Evolutionary conservation across 495 filamentous ascomycete species (phyloP), one percentile per base, ranked within the genome.

Genomic region (Rusavskia elegans): DNA sequence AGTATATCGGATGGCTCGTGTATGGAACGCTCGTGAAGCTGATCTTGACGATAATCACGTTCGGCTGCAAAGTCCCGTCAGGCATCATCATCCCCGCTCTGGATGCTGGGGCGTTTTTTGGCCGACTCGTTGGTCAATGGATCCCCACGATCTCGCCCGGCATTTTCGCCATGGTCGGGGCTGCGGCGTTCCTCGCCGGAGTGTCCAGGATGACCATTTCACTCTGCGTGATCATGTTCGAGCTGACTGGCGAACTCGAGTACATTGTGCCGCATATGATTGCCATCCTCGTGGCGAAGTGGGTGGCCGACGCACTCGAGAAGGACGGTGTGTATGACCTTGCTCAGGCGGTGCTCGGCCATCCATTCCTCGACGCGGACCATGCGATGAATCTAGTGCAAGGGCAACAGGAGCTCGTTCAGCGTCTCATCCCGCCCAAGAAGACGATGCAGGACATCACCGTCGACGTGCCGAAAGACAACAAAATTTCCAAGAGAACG

Each of bases 131-230:
- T 14, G 75, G 76, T 5, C 74, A 79, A 59, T 62, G 59, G 32
- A 62, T 76, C 21, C 55, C 63, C 4, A 55, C 57, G 29, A 75
- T 74, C 17, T 73, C 71, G 1, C 73, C 76, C 1, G 76, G 75
- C 21, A 77, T 79, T 51, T 79, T 78, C 57, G 75, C 76, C 55
- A 78, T 78, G 73, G 74, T 78, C 46, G 76, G 76, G n/a, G 72
- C 76, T 1, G 74, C 71, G 4, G 75, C 73, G 1, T 80, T 80
- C 59, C 69, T 80, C 1, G 75, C 76, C 9, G 74, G 75, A 35
- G 72, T 77, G 3, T 74, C 68, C n/a, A 60, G 75, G 39, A 79
- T 79, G 75, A 79, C 76, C 5, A 71, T 79, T 23, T 73, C 69
- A 16, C 69, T 79, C 37, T 69, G 70, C 21, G 75, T 79, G 36